phyloP scores from a whole-genome alignment of 345 rosid genomes.

The Brassica nigra region DNA sequence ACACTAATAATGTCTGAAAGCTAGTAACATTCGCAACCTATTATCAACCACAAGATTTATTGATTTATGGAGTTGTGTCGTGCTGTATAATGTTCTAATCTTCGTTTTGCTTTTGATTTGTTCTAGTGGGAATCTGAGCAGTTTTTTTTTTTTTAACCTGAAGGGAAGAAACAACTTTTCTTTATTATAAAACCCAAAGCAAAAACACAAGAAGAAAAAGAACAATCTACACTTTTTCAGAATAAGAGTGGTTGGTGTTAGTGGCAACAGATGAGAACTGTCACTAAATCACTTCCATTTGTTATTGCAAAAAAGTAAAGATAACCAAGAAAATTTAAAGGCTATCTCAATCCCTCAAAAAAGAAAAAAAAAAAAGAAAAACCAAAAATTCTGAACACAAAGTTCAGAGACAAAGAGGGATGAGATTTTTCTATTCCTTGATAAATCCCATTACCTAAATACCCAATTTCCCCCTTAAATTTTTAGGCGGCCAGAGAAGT shows the following conservation, averaged over 20 bases:
- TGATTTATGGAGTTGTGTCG: too few relatives aligned
- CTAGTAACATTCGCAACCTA: too few relatives aligned
- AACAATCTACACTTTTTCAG: conserved; percentile 27
- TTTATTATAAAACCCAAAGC: not conserved
- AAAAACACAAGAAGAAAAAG: not conserved
- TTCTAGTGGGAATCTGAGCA: conserved; percentile 22
- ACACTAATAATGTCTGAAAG: too few relatives aligned
- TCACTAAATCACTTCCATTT: conserved; percentile 22
- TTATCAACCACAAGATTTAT: too few relatives aligned
- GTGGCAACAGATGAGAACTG: conserved; percentile 14
- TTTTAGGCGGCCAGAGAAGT: conserved; percentile 17
- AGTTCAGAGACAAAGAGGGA: not conserved
- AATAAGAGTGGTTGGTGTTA: conserved; percentile 31
- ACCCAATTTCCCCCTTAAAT: not conserved
- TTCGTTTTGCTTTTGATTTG: conserved; percentile 3
- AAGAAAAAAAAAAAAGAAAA: not conserved
- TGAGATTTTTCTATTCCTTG: conserved; percentile 14
- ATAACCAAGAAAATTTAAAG: not conserved
- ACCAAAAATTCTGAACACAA: not conserved
- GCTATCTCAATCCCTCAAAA: not conserved
- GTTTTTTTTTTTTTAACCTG: not conserved
- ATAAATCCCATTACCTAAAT: conserved; percentile 34
- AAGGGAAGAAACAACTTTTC: not conserved
- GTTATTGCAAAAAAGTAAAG: not conserved
- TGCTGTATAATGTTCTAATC: not conserved